phyloP scores from a whole-genome alignment of 139 green algal genomes.

The Chlamydomonas schloesseri region DNA sequence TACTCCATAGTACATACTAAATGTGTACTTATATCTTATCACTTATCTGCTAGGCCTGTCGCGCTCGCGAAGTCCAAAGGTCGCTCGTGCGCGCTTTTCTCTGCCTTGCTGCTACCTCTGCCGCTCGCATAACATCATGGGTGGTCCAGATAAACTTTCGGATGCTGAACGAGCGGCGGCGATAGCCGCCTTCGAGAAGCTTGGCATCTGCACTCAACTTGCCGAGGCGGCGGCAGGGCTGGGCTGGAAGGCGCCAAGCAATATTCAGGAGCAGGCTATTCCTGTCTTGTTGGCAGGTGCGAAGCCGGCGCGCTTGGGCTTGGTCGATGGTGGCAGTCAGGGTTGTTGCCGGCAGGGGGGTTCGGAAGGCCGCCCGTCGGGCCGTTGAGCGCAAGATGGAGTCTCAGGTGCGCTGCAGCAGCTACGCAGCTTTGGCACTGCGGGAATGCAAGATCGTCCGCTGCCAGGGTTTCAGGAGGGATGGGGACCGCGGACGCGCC shows the following conservation, averaged over 20 bases:
- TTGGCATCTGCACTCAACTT: conserved; percentile 88
- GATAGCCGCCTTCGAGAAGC: conserved; percentile 75
- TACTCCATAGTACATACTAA: too few species aligned
- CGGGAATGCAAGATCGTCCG: too few species aligned
- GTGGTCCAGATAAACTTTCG: conserved; percentile 42
- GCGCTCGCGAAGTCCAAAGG: too few species aligned
- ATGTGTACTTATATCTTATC: too few species aligned
- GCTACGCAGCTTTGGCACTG: not conserved
- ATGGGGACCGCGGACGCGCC: too few species aligned
- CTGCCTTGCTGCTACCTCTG: not conserved
- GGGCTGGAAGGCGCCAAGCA: conserved; percentile 86
- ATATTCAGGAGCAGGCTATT: conserved; percentile 91
- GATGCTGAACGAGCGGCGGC: conserved; percentile 53
- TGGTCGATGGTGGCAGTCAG: not conserved
- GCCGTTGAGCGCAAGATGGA: too few species aligned
- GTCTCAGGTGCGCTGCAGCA: too few species aligned
- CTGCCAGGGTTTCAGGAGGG: too few species aligned
- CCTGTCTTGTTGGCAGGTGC: conserved; percentile 82
- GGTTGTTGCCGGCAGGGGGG: too few species aligned
- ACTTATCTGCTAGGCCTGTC: too few species aligned
- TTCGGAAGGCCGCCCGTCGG: too few species aligned
- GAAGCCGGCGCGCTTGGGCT: not conserved
- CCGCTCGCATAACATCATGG: not conserved
- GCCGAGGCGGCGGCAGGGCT: conserved; percentile 84
- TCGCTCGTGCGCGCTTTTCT: not conserved